Conservation (phyloP, 1,139 yeast genomes). For the Hansenula lynferdii region DNA sequence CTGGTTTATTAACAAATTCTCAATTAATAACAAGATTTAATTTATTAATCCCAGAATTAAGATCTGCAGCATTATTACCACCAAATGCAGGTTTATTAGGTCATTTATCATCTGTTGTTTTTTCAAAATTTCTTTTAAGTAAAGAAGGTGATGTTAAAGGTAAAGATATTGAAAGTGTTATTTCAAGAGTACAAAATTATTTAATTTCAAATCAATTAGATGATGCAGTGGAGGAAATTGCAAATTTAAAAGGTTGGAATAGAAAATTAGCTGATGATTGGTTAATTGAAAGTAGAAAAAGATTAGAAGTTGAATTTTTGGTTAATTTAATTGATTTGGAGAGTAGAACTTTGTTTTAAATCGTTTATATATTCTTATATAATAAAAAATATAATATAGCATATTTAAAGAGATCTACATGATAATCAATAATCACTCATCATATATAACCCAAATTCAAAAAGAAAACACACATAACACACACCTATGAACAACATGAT, state of each 20-base stretch:
- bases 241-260: slow-evolving; percentile 90
- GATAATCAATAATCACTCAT: too few relatives aligned
- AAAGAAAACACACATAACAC: not conserved
- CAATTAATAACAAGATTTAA: slow-evolving; percentile 49
- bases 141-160: slow-evolving; percentile 66
- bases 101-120: slow-evolving; percentile 73
- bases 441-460: not conserved
- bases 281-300: slow-evolving; percentile 83
- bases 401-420: too few relatives aligned
- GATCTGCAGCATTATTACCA: slow-evolving; percentile 84
- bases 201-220: slow-evolving; percentile 75
- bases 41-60: slow-evolving; percentile 76
- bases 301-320: slow-evolving; percentile 82
- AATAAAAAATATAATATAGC: not conserved
- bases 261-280: slow-evolving; percentile 88
- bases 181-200: slow-evolving; percentile 79
- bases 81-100: slow-evolving; percentile 96
- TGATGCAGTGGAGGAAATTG: slow-evolving; percentile 89
- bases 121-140: slow-evolving; percentile 67
- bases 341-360: slow-evolving; percentile 27
- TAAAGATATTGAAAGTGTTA: slow-evolving; percentile 80
- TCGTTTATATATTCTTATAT: not conserved
- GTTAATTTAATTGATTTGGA: slow-evolving; percentile 43
- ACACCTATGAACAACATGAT: slow-evolving; percentile 26
- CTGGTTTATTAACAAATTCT: slow-evolving; percentile 45